phyloP scores from a whole-genome alignment of 2,329 filamentous ascomycete species.

The Colletotrichum sp. region DNA sequence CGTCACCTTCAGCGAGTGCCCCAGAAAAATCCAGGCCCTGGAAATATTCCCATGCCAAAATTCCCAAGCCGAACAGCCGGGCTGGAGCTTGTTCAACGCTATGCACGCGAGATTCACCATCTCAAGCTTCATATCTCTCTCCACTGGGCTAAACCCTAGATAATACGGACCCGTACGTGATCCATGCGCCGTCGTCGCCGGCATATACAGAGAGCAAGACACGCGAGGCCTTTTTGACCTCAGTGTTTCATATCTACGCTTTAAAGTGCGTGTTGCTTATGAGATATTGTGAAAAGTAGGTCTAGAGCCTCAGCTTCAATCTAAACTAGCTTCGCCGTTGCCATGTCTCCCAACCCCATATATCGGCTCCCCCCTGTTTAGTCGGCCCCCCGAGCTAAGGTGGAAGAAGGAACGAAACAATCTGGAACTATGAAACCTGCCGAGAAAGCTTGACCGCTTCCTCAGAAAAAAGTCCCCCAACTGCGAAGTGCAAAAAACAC shows the following conservation, averaged over 20 bases:
- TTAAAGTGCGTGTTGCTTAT: neutral
- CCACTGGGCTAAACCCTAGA: conserved; percentile 4
- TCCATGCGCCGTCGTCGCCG: neutral
- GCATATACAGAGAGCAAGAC: neutral
- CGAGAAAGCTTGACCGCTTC: neutral
- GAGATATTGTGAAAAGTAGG: neutral
- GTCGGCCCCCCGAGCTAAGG: neutral
- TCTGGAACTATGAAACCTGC: neutral
- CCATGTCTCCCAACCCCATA: neutral
- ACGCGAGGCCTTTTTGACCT: neutral
- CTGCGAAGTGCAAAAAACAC: neutral
- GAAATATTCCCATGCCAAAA: neutral
- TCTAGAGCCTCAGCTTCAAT: neutral
- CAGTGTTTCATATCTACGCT: neutral
- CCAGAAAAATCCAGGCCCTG: neutral
- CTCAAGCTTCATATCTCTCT: neutral
- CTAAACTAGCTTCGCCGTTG: neutral
- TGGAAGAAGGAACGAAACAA: neutral
- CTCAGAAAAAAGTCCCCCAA: neutral
- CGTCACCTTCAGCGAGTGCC: neutral
- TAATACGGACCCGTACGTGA: neutral
- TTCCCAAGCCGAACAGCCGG: neutral
- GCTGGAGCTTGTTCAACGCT: neutral
- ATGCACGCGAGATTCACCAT: neutral
- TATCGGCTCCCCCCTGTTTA: neutral